These are phyloP conservation scores for Sphaerulina musiva DNA, from an alignment of 2,329 filamentous ascomycete genomes.

Conservation along the genomic window DNA sequence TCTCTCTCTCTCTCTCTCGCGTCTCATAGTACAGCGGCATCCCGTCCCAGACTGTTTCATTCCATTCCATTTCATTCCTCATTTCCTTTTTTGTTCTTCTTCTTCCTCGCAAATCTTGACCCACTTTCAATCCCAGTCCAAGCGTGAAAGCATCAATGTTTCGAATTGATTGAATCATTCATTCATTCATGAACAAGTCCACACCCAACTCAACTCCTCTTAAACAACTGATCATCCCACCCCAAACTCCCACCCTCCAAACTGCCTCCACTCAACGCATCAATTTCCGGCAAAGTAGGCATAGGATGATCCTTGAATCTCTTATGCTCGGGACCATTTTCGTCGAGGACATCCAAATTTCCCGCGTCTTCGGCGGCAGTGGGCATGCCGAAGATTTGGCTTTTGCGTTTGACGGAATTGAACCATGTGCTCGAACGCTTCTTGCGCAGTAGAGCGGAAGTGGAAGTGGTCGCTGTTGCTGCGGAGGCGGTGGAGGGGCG, in stretches of 20 bases:
- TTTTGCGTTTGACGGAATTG: conserved; percentile 35
- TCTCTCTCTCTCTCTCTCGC: too few species aligned
- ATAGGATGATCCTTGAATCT: conserved; percentile 21
- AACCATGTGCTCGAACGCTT: conserved; percentile 33
- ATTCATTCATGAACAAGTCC: too few species aligned
- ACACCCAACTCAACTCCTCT: conserved; percentile 5
- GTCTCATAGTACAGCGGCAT: too few species aligned
- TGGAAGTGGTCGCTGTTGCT: not conserved
- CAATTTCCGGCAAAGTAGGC: conserved; percentile 29
- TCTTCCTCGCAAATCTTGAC: too few species aligned
- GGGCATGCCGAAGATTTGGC: conserved; percentile 27
- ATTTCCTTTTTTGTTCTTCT: too few species aligned
- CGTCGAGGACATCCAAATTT: conserved; percentile 25
- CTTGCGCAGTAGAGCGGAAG: conserved; percentile 17
- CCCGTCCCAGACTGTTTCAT: too few species aligned
- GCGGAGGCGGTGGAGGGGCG: not conserved
- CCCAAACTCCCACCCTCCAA: conserved; percentile 27
- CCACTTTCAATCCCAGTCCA: too few species aligned
- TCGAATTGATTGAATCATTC: too few species aligned
- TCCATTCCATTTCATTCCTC: too few species aligned
- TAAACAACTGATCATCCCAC: conserved; percentile 30
- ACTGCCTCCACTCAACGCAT: conserved; percentile 21
- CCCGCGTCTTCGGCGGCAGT: conserved; percentile 15
- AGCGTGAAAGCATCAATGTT: too few species aligned
- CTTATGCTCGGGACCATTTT: conserved; percentile 27